Conservation (phyloP, 768 basidiomycete species). For the Suillus hirtellus region DNA sequence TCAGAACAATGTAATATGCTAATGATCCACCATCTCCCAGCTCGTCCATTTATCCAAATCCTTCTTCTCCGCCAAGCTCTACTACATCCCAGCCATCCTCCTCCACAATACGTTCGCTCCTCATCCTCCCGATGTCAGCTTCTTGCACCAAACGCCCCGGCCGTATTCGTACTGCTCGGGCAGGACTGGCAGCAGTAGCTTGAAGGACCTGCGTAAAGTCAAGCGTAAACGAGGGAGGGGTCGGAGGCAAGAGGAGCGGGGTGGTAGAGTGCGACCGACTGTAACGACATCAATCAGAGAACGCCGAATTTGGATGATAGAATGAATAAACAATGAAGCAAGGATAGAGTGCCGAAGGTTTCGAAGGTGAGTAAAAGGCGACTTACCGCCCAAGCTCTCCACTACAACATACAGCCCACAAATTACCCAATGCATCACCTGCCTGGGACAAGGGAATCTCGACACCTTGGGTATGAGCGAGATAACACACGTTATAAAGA, state of each 20-base stretch:
- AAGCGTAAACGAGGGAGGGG: conserved; percentile 59
- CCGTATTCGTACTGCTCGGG: conserved; percentile 35
- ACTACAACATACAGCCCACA: conserved; percentile 82
- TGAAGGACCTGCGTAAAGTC: conserved; percentile 82
- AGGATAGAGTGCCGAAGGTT: not conserved
- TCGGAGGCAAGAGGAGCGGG: conserved; percentile 59
- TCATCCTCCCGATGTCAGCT: conserved; percentile 19
- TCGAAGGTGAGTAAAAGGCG: not conserved
- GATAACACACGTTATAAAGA: conserved; percentile 77
- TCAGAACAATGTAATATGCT: conserved; percentile 46
- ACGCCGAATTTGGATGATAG: conserved; percentile 7
- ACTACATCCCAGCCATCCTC: conserved; percentile 54
- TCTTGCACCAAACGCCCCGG: conserved; percentile 15
- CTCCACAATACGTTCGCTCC: conserved; percentile 34
- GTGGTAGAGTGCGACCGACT: conserved; percentile 64
- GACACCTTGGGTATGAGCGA: conserved; percentile 79
- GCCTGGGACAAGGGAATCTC: conserved; percentile 75
- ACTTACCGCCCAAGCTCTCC: conserved; percentile 66
- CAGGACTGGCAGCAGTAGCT: conserved; percentile 67
- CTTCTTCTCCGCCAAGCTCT: conserved; percentile 29
- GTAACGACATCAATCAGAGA: not conserved
- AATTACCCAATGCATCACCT: conserved; percentile 72
- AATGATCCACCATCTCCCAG: not conserved
- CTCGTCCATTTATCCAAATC: conserved; percentile 17
- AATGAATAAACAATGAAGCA: not conserved